Percentiles rank a stretch among this genome's conserved stretches.
Evolutionary conservation across 768 basidiomycete species (phyloP).

Genomic region (Macrocybe gigantea): DNA sequence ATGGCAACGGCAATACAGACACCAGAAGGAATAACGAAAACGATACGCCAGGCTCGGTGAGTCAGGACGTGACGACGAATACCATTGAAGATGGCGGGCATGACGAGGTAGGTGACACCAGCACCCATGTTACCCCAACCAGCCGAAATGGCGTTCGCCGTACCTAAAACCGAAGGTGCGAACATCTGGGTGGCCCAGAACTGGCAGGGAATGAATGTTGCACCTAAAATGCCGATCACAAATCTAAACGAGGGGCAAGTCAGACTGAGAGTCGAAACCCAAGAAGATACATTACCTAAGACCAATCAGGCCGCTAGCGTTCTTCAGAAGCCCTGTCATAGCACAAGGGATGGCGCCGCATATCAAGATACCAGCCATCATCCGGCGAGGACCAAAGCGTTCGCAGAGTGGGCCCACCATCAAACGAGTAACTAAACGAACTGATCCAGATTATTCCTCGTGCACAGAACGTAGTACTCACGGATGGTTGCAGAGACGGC

Average conservation of each 20-base stretch:
- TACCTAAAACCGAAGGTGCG: constrained; percentile 38
- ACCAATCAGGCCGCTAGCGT: constrained; percentile 19
- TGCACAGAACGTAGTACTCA: too few species aligned
- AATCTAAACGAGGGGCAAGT: constrained; percentile 26
- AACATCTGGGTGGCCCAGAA: constrained; percentile 59
- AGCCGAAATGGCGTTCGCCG: constrained; percentile 48
- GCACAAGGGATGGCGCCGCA: constrained; percentile 56
- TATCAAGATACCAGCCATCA: constrained; percentile 49
- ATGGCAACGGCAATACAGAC: constrained; percentile 31
- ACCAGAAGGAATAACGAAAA: constrained; percentile 50
- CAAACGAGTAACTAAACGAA: constrained; percentile 34
- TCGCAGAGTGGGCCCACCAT: constrained; percentile 45
- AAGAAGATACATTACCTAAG: too few species aligned
- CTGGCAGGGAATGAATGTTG: constrained; percentile 55
- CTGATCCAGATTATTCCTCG: too few species aligned
- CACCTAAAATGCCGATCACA: constrained; percentile 58
- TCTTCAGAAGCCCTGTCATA: constrained; percentile 44
- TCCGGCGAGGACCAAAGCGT: constrained; percentile 45
- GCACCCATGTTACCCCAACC: constrained; percentile 48
- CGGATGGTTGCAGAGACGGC: constrained; percentile 35
- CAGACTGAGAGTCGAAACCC: constrained; percentile 20
- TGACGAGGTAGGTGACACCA: constrained; percentile 23
- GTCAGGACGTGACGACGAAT: constrained; percentile 29
- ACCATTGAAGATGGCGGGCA: constrained; percentile 45
- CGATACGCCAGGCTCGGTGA: constrained; percentile 46